Base-by-base conservation (phyloP, 2,329 filamentous ascomycete species). In the Fusarium nisikadoi region DNA sequence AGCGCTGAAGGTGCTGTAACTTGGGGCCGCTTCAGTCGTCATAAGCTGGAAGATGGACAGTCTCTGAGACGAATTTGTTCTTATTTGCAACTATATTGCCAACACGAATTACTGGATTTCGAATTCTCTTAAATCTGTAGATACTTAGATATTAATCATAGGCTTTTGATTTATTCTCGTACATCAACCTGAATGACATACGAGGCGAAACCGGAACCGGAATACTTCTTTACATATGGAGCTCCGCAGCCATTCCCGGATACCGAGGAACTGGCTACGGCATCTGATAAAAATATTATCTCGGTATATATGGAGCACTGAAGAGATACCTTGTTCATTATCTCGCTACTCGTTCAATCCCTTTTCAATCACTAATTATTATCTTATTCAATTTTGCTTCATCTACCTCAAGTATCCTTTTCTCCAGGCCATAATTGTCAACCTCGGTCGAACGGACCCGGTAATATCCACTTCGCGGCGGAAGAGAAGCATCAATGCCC, bases 401-500 rank as follows among this genome's bases (percentile, higher is more conserved):
- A 20, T 17, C n/a, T 35, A n/a, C 27, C 20, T 62, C 23, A 38
- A 5, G 10, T 42, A 56, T 63, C 39, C 23, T 45, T 52, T 25
- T 17, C 68, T 38, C 35, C 39, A 63, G 39, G 55, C 43, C 19
- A 46, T 45, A 46, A 25, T 39, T 27, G 41, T 45, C 33, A 53
- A 56, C 52, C 47, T 72, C 70, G 70, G 70, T 31, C 56, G 70
- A 73, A 60, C 70, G 70, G 70, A 72, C 58, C 65, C 65, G 50
- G 39, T 53, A n/a, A 62, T 73, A 70, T 53, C 70, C 70, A 72
- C 70, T 72, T 62, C 62, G 23, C 59, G 60, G 65, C 60, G 35
- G 41, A 45, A 41, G 33, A 20, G 36, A 33, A 67, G 36, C 36
- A 62, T 58, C 53, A n/a, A 46, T 27, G 39, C 57, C 65, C 65